A percentile compares a stretch with the other conserved stretches of the same genome.
Evolutionary conservation across 2,329 filamentous ascomycete species (phyloP).

Genomic region (Penicillium sp.): DNA sequence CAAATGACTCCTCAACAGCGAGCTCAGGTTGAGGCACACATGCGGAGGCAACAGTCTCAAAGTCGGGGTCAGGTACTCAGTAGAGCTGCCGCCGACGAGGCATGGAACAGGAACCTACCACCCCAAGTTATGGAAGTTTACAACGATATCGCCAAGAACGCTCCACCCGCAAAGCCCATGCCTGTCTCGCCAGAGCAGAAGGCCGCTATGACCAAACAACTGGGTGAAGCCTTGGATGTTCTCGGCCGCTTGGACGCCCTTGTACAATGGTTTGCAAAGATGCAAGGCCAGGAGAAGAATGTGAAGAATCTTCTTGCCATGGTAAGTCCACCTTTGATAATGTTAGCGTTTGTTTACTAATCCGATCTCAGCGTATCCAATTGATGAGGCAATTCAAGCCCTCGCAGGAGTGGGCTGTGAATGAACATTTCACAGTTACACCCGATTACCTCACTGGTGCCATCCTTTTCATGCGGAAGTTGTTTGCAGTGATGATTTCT

Average conservation of each 20-base stretch:
- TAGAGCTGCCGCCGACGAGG: constrained; percentile 37
- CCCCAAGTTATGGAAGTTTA: constrained; percentile 41
- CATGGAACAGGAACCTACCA: constrained; percentile 38
- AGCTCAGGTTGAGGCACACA: constrained; percentile 34
- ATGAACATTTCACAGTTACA: constrained; percentile 46
- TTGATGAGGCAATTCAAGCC: constrained; percentile 47
- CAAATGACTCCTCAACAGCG: constrained; percentile 45
- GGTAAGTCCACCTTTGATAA: constrained; percentile 25
- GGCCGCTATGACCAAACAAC: constrained; percentile 38
- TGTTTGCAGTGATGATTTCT: constrained; percentile 41
- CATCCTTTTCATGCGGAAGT: constrained; percentile 40
- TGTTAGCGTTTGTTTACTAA: constrained; percentile 13
- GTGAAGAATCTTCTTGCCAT: constrained; percentile 38
- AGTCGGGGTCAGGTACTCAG: constrained; percentile 29
- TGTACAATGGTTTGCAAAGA: constrained; percentile 39
- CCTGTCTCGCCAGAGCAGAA: constrained; percentile 40
- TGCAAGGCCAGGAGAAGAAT: constrained; percentile 41
- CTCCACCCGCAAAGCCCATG: constrained; percentile 31
- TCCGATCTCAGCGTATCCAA: constrained; percentile 37
- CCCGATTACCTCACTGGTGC: constrained; percentile 38
- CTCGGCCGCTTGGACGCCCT: constrained; percentile 44
- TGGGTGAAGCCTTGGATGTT: constrained; percentile 42
- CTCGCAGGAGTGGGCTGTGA: constrained; percentile 40
- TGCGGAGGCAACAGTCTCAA: constrained; percentile 36
- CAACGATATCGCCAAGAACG: constrained; percentile 35